Evolutionary conservation across 768 basidiomycete genomes (phyloP).

Genomic region (Neoboletus brunneissimus): DNA sequence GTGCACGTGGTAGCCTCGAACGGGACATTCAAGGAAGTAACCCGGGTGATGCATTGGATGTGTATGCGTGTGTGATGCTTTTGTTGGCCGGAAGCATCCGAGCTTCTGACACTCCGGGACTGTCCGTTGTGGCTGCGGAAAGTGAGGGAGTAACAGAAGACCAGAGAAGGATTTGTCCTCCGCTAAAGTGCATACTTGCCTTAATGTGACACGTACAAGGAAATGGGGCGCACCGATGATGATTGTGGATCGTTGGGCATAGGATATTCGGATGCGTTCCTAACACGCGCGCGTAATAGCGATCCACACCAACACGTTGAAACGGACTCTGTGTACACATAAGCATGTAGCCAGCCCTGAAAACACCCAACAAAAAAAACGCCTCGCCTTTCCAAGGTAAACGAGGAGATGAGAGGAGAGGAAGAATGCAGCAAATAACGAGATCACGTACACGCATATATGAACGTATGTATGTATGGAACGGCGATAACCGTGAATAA

Average conservation of each 20-base stretch:
- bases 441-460: neutral
- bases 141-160: neutral
- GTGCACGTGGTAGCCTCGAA: neutral
- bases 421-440: conserved; percentile 1
- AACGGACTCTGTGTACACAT: neutral
- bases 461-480: conserved; percentile 6
- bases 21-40: neutral
- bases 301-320: neutral
- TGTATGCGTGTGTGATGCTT: neutral
- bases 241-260: neutral
- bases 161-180: neutral
- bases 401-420: neutral
- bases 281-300: neutral
- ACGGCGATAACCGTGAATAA: conserved; percentile 9
- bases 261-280: neutral
- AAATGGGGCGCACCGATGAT: neutral
- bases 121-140: neutral
- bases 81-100: neutral
- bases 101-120: neutral
- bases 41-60: neutral
- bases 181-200: neutral
- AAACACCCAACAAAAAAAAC: neutral
- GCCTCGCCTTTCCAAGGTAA: neutral
- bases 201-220: neutral
- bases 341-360: neutral